phyloP scores from a whole-genome alignment of 306 rosid genomes.

The Mucuna pruriens region DNA sequence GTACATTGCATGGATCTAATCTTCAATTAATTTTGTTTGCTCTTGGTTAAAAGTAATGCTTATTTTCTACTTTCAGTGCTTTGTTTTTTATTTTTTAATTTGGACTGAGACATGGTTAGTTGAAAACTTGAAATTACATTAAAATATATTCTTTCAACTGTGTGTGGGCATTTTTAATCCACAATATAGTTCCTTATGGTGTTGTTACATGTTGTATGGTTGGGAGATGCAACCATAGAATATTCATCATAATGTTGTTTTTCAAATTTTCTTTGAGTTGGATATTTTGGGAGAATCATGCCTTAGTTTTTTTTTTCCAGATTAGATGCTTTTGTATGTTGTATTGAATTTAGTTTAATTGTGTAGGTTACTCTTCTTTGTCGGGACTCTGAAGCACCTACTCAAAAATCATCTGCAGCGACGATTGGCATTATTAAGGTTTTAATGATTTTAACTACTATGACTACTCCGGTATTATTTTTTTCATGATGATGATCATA shows the following conservation, averaged over 20 bases:
- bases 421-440: slow-evolving; percentile 98
- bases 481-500: slow-evolving; percentile 34
- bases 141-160: neutral
- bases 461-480: slow-evolving; percentile 14
- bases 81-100: neutral
- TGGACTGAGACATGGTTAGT: neutral
- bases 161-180: neutral
- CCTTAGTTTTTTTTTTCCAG: slow-evolving; percentile 18
- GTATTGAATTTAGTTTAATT: slow-evolving; percentile 37
- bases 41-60: neutral
- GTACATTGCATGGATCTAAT: neutral
- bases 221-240: neutral
- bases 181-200: slow-evolving; percentile 2
- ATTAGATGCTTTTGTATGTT: slow-evolving; percentile 29
- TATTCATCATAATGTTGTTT: neutral
- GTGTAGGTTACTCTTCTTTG: slow-evolving; percentile 90
- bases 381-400: slow-evolving; percentile 66
- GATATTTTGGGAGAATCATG: slow-evolving; percentile 18
- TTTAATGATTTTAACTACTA: slow-evolving; percentile 31
- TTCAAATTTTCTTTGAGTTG: neutral
- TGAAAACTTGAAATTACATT: neutral
- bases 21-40: neutral
- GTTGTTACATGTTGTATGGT: slow-evolving; percentile 5
- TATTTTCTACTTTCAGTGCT: slow-evolving; percentile 13
- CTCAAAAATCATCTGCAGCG: slow-evolving; percentile 65